Evolutionary conservation across 768 basidiomycete genomes (phyloP), one percentile per base, ranked within the genome.

Genomic region (Collybiopsis confluens): DNA sequence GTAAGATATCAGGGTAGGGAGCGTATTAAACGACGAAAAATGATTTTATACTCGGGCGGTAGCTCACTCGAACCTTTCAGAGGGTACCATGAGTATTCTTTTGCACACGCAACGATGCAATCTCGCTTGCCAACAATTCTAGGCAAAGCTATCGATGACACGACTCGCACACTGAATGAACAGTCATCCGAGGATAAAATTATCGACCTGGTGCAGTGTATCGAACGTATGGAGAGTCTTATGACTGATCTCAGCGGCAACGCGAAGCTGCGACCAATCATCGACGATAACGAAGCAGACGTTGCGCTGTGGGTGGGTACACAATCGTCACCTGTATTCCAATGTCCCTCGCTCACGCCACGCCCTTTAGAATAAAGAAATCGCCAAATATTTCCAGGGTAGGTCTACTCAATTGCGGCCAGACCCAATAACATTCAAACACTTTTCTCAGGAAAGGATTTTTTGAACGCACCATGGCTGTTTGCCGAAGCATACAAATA

Each of bases 401-500:
- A 35, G 11, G 23, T 21, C 13, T 37, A 23, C 3, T 37, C 13
- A n/a, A n/a, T n/a, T n/a, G n/a, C n/a, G n/a, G n/a, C n/a, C n/a
- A n/a, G n/a, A n/a, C n/a, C n/a, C n/a, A n/a, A n/a, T n/a, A n/a
- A n/a, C n/a, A n/a, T n/a, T n/a, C n/a, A n/a, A n/a, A n/a, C n/a
- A n/a, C n/a, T n/a, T n/a, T n/a, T n/a, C 8, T 24, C 57, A 85
- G 89, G 88, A 27, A 91, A 90, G 68, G 86, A 90, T 62, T 94
- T 92, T 64, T 95, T 95, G 92, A 93, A 90, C 65, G 92, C 94
- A 0, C 93, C 93, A 4, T 96, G 93, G 94, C 73, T 97, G 16
- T 97, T 98, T 62, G 95, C 94, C 20, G 94, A 96, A 68, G 93
- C 94, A 15, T 92, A 92, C 74, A 92, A 92, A 68, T 92, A 92